phyloP scores from a whole-genome alignment of 306 rosid genomes.

The Acacia acuminata region DNA sequence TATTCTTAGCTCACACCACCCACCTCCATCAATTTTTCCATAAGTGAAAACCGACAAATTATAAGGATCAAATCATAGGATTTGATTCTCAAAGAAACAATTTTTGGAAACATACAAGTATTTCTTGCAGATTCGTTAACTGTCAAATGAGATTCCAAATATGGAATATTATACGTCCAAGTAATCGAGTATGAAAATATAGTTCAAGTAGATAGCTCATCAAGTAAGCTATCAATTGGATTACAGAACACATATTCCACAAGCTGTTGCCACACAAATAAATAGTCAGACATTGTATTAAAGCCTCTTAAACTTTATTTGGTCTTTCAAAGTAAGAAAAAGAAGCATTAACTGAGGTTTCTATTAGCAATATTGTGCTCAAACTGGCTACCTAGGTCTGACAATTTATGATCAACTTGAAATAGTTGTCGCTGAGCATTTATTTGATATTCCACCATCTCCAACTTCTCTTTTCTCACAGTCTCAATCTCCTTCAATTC shows the following conservation, averaged over 20 bases:
- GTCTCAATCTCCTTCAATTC: not conserved
- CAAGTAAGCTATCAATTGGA: not conserved
- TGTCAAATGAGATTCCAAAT: not conserved
- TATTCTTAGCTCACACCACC: not conserved
- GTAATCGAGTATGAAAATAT: too few relatives aligned
- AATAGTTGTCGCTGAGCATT: constrained; percentile 18
- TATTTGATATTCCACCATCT: constrained; percentile 27
- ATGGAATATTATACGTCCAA: not conserved
- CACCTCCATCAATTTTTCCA: too few relatives aligned
- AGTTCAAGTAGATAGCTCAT: not conserved
- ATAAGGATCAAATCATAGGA: not conserved
- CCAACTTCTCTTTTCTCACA: not conserved
- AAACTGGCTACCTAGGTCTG: constrained; percentile 8
- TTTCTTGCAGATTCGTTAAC: not conserved
- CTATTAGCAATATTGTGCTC: not conserved
- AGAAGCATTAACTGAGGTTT: not conserved
- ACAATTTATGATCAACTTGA: constrained; percentile 27
- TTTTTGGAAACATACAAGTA: too few relatives aligned
- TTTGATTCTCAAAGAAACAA: not conserved
- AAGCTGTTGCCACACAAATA: too few relatives aligned
- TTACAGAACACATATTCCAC: not conserved
- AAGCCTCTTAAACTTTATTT: not conserved
- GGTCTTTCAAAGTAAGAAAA: not conserved
- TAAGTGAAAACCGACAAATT: not conserved
- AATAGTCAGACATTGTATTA: not conserved